Evolutionary conservation across 345 rosid genomes (phyloP).

Genomic region (Bretschneidera sinensis): DNA sequence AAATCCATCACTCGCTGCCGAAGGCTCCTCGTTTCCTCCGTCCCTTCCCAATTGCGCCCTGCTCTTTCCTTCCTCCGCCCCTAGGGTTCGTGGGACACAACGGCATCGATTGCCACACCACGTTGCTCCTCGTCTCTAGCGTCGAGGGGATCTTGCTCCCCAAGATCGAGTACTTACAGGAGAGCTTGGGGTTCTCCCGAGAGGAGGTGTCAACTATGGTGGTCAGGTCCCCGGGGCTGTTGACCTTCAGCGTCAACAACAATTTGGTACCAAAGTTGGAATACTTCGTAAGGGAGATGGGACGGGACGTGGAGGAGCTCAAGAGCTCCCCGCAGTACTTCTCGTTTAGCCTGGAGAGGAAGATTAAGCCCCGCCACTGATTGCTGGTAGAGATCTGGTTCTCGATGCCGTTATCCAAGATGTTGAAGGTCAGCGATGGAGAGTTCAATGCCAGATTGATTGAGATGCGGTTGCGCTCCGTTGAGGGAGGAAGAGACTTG

Average conservation of each 20-base stretch:
- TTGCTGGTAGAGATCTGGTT: slow-evolving; percentile 54
- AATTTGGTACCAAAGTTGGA: slow-evolving; percentile 65
- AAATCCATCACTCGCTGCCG: slow-evolving; percentile 67
- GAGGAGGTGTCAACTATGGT: slow-evolving; percentile 62
- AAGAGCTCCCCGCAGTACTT: slow-evolving; percentile 83
- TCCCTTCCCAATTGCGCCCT: slow-evolving; percentile 56
- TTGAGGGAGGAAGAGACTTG: slow-evolving; percentile 23
- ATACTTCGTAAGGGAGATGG: slow-evolving; percentile 58
- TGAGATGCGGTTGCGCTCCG: slow-evolving; percentile 46
- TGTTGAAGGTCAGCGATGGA: slow-evolving; percentile 81
- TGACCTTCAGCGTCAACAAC: slow-evolving; percentile 64
- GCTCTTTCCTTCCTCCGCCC: slow-evolving; percentile 40
- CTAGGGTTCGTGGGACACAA: slow-evolving; percentile 52
- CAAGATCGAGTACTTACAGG: slow-evolving; percentile 48
- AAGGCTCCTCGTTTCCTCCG: slow-evolving; percentile 46
- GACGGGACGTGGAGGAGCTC: slow-evolving; percentile 55
- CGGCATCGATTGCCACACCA: slow-evolving; percentile 43
- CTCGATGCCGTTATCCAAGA: slow-evolving; percentile 51
- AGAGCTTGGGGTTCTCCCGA: slow-evolving; percentile 49
- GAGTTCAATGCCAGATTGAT: slow-evolving; percentile 54
- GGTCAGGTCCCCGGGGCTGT: slow-evolving; percentile 65
- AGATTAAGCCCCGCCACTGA: slow-evolving; percentile 74
- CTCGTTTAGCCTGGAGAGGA: slow-evolving; percentile 79
- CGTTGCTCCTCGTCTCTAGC: slow-evolving; percentile 54
- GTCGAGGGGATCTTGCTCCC: slow-evolving; percentile 54